Evolutionary conservation across 176 grass and related monocot genomes (phyloP), one percentile per base, ranked within the genome.

Genomic region (Raddia distichophylla): DNA sequence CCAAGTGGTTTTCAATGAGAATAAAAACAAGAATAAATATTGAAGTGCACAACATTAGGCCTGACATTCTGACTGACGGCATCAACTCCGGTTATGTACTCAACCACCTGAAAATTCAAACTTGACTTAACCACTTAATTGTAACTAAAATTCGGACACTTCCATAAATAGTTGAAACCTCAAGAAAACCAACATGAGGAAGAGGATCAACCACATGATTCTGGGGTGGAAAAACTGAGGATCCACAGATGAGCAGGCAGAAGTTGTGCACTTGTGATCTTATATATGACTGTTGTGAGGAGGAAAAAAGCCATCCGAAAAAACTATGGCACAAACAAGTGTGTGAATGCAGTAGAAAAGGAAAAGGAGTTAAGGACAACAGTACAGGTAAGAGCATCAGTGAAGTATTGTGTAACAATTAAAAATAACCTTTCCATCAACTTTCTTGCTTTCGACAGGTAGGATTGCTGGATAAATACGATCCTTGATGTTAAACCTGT

Each of bases 381-480:
- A 46, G 27, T 27, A 27, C 27, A 27, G 27, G 27, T 27, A 27
- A 27, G 27, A 27, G 27, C 27, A 27, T 27, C 27, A 27, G 34
- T 40, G 1, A 42, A 67, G 57, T n/a, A 0, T 3, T 53, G 8
- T 61, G 14, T 5, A 74, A 64, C 42, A 64, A 63, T 80, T 11
- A 79, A 84, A 83, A 79, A 48, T 27, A 27, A 95, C 96, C 96
- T 66, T 91, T 64, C 96, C 96, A n/a, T 54, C 76, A 69, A 98
- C 86, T 78, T 74, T 82, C 68, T 95, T 95, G 81, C 34, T 88
- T 45, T 91, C 76, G n/a, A 88, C 89, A 6, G 93, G 93, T 46
- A 93, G 79, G 73, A 98, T 98, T 54, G 96, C 96, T 35, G 96
- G 96, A 78, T 98, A 98, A 71, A 98, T 87, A 35, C 93, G 90